Conservation (phyloP, 1,284 basidiomycete species). For the Tilletia indica region DNA sequence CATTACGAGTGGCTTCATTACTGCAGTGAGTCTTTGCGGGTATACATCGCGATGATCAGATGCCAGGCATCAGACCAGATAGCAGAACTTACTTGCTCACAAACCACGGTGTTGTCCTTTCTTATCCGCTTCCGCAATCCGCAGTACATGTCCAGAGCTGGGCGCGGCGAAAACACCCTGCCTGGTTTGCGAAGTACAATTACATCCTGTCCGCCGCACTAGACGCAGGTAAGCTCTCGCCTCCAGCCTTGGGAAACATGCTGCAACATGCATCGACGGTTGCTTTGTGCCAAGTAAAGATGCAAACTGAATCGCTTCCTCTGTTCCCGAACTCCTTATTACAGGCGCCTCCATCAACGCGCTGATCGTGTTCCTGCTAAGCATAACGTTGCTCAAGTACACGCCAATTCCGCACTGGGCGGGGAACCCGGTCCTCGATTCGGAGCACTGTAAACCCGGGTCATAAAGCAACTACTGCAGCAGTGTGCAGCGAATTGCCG, state of each 20-base stretch:
- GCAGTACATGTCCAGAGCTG: conserved; percentile 55
- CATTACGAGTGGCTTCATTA: conserved; percentile 58
- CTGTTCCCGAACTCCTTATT: conserved; percentile 11
- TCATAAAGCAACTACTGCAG: background rate
- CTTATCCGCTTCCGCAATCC: background rate
- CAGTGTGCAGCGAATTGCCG: background rate
- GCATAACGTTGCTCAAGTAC: conserved; percentile 45
- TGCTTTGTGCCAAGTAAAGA: background rate
- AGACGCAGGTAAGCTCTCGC: conserved; percentile 57
- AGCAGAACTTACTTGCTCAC: background rate
- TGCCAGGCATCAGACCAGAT: too few species aligned
- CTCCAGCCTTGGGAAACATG: background rate
- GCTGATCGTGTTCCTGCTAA: conserved; percentile 58
- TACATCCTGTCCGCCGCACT: conserved; percentile 57
- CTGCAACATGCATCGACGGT: background rate
- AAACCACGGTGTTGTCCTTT: background rate
- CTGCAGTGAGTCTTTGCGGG: conserved; percentile 35
- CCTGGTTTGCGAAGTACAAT: conserved; percentile 51
- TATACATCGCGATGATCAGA: too few species aligned
- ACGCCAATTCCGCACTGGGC: conserved; percentile 32
- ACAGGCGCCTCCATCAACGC: conserved; percentile 56
- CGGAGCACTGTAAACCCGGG: conserved; percentile 31
- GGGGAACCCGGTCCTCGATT: conserved; percentile 21
- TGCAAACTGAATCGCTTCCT: background rate
- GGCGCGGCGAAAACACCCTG: conserved; percentile 52